phyloP scores from a whole-genome alignment of 2,329 filamentous ascomycete species.

The Hypocrella siamensis region DNA sequence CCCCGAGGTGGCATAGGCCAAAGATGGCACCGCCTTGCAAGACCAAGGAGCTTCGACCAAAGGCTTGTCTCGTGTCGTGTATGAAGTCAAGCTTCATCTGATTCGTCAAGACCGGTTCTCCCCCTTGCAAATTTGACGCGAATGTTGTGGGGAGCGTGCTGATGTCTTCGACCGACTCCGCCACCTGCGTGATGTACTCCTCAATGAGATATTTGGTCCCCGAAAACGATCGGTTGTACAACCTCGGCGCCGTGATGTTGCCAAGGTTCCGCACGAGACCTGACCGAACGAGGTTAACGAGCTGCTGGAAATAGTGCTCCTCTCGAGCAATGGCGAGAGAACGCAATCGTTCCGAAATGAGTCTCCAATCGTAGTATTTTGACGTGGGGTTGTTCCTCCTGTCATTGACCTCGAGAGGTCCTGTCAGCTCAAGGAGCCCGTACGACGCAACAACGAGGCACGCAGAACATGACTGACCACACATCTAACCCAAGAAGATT shows the following conservation, averaged over 20 bases:
- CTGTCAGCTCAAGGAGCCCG: neutral
- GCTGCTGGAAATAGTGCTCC: conserved; percentile 53
- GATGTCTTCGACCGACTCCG: conserved; percentile 66
- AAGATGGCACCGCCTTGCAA: conserved; percentile 86
- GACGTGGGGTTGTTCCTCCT: conserved; percentile 73
- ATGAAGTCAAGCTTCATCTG: conserved; percentile 75
- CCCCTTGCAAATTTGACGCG: conserved; percentile 16
- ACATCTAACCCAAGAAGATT: conserved; percentile 64
- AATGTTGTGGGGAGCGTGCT: conserved; percentile 46
- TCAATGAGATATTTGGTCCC: conserved; percentile 86
- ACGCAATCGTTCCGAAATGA: conserved; percentile 64
- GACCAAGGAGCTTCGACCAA: conserved; percentile 73
- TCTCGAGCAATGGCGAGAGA: conserved; percentile 55
- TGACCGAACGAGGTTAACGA: conserved; percentile 69
- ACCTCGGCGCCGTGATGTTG: conserved; percentile 66
- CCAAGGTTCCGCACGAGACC: conserved; percentile 75
- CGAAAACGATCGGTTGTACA: conserved; percentile 75
- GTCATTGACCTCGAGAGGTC: neutral
- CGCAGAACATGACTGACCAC: conserved; percentile 37
- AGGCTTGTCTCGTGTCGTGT: conserved; percentile 75
- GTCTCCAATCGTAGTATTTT: conserved; percentile 70
- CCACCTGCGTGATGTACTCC: conserved; percentile 74
- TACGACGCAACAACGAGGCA: neutral
- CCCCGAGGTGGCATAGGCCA: conserved; percentile 76
- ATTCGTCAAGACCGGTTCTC: conserved; percentile 35